Evolutionary conservation across 305 asterid genomes (phyloP).

Genomic region (Petunia hybrid): DNA sequence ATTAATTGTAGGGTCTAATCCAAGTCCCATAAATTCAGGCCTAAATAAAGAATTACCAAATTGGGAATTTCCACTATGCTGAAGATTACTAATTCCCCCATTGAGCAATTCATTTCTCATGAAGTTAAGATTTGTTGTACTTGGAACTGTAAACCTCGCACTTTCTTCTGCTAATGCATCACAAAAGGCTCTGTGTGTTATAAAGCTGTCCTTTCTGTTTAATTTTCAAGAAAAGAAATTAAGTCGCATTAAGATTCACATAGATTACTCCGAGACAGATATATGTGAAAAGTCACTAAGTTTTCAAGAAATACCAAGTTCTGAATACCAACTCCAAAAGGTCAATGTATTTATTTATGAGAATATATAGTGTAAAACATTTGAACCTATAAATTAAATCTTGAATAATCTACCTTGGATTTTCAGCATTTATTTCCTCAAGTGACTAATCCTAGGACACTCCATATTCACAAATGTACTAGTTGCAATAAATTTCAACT

Average conservation of each 20-base stretch:
- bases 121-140: constrained; percentile 59
- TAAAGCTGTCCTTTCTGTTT: constrained; percentile 91
- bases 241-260: constrained; percentile 29
- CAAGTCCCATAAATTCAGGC: constrained; percentile 50
- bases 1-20: constrained; percentile 43
- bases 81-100: constrained; percentile 45
- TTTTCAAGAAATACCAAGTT: not conserved
- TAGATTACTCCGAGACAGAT: not conserved
- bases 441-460: constrained; percentile 33
- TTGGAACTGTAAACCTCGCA: constrained; percentile 62
- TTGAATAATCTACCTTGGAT: no score
- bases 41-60: constrained; percentile 49
- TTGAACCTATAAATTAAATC: no score
- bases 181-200: constrained; percentile 93
- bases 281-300: not conserved
- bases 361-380: not conserved
- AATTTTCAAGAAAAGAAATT: not conserved
- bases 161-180: constrained; percentile 89
- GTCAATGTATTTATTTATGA: not conserved
- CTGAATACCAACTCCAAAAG: not conserved
- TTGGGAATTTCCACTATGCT: constrained; percentile 49
- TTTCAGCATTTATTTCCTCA: constrained; percentile 30
- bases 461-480: constrained; percentile 13
- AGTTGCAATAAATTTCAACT: constrained; percentile 39
- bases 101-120: constrained; percentile 56